Conservation (phyloP, 2,329 filamentous ascomycete genomes). For the Epichloe elymi region DNA sequence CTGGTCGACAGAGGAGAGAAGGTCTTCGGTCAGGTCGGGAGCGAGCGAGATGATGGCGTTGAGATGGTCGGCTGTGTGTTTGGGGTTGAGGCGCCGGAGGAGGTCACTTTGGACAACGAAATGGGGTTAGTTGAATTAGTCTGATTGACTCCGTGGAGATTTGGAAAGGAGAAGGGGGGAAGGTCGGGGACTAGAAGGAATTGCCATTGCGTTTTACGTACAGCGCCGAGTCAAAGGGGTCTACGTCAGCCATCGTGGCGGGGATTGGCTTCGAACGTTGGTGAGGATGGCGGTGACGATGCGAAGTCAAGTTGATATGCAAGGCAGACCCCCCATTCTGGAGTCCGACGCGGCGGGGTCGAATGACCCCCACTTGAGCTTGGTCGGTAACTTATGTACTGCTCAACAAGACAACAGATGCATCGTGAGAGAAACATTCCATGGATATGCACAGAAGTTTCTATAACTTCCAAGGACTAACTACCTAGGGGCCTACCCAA, state of each 20-base stretch:
- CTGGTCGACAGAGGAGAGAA: conserved; percentile 94
- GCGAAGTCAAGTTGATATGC: neutral
- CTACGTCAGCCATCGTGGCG: conserved; percentile 36
- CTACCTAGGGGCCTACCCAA: no score
- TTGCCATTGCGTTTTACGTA: conserved; percentile 26
- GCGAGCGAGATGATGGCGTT: conserved; percentile 77
- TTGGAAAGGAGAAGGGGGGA: neutral
- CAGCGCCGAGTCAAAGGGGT: conserved; percentile 67
- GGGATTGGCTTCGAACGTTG: neutral
- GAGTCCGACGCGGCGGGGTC: neutral
- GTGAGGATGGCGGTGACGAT: neutral
- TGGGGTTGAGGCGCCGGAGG: conserved; percentile 92
- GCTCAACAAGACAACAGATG: no score
- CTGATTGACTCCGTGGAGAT: neutral
- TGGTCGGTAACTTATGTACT: neutral
- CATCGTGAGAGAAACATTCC: no score
- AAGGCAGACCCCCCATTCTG: neutral
- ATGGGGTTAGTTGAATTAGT: neutral
- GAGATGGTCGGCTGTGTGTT: conserved; percentile 79
- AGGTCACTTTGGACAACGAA: conserved; percentile 56
- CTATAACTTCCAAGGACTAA: no score
- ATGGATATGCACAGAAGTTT: no score
- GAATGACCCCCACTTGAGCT: neutral
- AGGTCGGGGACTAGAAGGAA: neutral
- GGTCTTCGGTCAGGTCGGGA: conserved; percentile 89